phyloP scores from a whole-genome alignment of 2,329 filamentous ascomycete species.

The Neoscytalidium dimidiatum region DNA sequence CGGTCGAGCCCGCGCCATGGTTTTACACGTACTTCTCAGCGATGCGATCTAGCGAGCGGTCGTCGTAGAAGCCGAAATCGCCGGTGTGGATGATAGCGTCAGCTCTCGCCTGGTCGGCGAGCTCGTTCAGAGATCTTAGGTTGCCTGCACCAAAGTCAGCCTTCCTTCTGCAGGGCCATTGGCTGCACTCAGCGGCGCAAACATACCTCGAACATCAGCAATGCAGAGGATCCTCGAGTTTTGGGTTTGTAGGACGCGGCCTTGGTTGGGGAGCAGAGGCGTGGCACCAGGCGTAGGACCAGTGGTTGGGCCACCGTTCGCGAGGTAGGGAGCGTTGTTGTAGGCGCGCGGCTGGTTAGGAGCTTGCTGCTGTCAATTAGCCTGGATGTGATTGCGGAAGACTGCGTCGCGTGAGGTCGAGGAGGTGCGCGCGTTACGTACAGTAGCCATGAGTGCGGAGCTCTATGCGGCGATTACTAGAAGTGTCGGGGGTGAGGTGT shows the following conservation, averaged over 20 bases:
- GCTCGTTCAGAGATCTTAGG: conserved; percentile 90
- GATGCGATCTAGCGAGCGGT: conserved; percentile 92
- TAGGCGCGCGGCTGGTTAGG: conserved; percentile 54
- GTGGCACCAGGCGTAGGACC: conserved; percentile 46
- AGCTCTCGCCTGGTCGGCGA: conserved; percentile 90
- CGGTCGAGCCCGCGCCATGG: conserved; percentile 23
- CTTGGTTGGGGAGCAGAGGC: conserved; percentile 55
- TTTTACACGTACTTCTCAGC: conserved; percentile 80
- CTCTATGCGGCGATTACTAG: conserved; percentile 18
- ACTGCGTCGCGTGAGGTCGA: not conserved
- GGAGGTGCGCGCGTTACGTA: conserved; percentile 20
- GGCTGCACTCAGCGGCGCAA: not conserved
- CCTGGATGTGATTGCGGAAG: not conserved
- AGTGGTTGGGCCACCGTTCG: conserved; percentile 49
- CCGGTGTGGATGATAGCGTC: conserved; percentile 99
- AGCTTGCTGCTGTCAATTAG: conserved; percentile 46
- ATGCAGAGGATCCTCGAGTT: conserved; percentile 53
- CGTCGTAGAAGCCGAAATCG: conserved; percentile 99
- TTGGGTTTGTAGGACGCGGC: conserved; percentile 53
- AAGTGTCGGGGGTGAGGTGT: conserved; percentile 22
- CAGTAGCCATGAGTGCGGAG: conserved; percentile 23
- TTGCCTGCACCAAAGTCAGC: conserved; percentile 65
- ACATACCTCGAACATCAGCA: conserved; percentile 54
- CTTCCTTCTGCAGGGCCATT: not conserved
- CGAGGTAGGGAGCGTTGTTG: conserved; percentile 49